Evolutionary conservation across 768 basidiomycete species (phyloP).

Genomic region (Termitomyces sp.): DNA sequence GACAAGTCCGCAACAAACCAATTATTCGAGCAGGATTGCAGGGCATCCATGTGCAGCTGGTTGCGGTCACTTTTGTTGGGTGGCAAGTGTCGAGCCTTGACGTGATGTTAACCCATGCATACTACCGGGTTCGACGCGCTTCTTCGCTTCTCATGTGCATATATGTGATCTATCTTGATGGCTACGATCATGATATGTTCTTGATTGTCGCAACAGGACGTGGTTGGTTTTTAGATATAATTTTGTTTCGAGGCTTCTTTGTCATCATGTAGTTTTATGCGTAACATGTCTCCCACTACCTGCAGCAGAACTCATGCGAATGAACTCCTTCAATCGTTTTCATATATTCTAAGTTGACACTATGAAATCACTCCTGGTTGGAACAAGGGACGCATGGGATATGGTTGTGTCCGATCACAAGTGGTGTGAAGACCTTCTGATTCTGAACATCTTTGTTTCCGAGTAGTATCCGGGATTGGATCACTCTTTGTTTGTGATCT

Average conservation of each 20-base stretch:
- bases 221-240: not conserved
- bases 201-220: not conserved
- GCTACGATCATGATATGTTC: not conserved
- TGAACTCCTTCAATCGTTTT: not conserved
- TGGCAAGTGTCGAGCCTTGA: slow-evolving; percentile 24
- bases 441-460: not conserved
- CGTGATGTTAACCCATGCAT: not conserved
- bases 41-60: slow-evolving; percentile 75
- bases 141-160: not conserved
- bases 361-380: too few relatives aligned
- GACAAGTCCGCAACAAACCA: slow-evolving; percentile 13
- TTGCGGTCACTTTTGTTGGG: slow-evolving; percentile 82
- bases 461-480: not conserved
- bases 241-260: not conserved
- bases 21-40: slow-evolving; percentile 20
- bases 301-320: not conserved
- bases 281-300: not conserved
- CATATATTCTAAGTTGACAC: too few relatives aligned
- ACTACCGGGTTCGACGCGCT: not conserved
- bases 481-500: not conserved
- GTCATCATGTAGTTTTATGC: not conserved
- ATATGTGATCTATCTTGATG: not conserved
- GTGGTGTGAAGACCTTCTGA: not conserved
- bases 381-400: not conserved
- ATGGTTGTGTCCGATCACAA: not conserved